phyloP scores from a whole-genome alignment of 2,329 filamentous ascomycete genomes.

The Talaromyces sp. region DNA sequence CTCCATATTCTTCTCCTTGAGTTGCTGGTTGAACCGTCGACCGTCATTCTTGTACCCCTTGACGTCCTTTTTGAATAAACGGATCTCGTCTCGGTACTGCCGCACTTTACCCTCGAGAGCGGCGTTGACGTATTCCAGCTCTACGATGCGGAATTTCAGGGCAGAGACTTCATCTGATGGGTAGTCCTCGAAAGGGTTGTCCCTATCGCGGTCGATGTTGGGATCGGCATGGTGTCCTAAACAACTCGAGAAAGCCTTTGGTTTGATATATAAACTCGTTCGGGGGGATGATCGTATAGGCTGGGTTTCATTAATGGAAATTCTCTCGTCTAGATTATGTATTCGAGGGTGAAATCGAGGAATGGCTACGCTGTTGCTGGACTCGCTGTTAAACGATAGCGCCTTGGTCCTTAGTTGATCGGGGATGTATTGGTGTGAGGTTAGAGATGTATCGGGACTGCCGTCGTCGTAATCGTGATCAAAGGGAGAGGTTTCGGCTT shows the following conservation, averaged over 20 bases:
- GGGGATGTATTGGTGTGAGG: neutral
- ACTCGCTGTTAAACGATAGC: neutral
- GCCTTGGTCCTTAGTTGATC: neutral
- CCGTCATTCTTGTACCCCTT: slow-evolving; percentile 41
- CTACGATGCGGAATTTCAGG: slow-evolving; percentile 13
- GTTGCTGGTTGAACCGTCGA: slow-evolving; percentile 18
- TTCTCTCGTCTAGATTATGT: neutral
- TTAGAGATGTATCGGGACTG: neutral
- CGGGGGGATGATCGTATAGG: neutral
- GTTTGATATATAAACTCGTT: neutral
- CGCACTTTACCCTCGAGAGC: slow-evolving; percentile 21
- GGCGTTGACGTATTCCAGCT: slow-evolving; percentile 30
- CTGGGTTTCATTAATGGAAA: neutral
- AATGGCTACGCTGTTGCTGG: neutral
- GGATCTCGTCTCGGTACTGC: slow-evolving; percentile 43
- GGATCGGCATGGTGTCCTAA: neutral
- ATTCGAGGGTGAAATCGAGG: neutral
- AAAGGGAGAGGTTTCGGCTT: neutral
- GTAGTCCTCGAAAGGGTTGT: slow-evolving; percentile 1
- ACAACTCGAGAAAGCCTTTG: neutral
- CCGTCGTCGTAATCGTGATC: neutral
- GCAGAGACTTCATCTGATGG: slow-evolving; percentile 6
- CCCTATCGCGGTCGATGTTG: neutral
- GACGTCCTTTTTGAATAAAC: slow-evolving; percentile 46
- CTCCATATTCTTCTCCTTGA: slow-evolving; percentile 20